These are phyloP conservation scores for Entomortierella chlamydospora DNA, from an alignment of 192 early-diverging fungal genomes.

Conservation along the genomic window DNA sequence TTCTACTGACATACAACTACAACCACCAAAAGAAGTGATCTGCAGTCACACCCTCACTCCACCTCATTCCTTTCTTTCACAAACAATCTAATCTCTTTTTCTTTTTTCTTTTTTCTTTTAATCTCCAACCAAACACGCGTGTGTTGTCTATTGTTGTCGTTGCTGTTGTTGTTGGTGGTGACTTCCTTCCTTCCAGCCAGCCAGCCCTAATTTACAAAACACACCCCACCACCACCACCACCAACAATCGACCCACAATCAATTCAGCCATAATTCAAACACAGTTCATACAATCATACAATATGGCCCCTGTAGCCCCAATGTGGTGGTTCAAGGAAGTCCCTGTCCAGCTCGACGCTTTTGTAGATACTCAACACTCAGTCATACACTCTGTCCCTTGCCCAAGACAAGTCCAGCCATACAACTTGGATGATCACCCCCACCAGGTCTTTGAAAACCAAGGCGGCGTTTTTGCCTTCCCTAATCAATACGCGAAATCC, in stretches of 20 bases:
- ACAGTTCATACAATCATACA: not conserved
- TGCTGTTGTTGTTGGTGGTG: no score
- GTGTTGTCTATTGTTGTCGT: no score
- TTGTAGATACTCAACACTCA: constrained; percentile 33
- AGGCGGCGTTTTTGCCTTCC: constrained; percentile 43
- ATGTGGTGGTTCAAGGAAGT: constrained; percentile 57
- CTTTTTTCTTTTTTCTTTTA: no score
- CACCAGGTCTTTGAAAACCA: constrained; percentile 27
- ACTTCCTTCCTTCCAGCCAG: no score
- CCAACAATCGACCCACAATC: no score
- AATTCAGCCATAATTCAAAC: no score
- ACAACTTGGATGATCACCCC: not conserved
- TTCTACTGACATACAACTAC: not conserved
- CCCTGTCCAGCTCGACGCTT: constrained; percentile 40
- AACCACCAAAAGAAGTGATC: not conserved
- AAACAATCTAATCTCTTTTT: no score
- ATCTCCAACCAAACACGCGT: no score
- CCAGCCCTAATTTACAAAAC: no score
- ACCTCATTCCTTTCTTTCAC: no score
- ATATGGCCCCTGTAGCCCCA: constrained; percentile 26
- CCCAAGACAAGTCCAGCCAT: constrained; percentile 10
- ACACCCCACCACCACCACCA: no score
- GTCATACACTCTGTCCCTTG: constrained; percentile 24
- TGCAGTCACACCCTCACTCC: no score
- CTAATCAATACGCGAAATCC: constrained; percentile 38